Evolutionary conservation across 2,329 filamentous ascomycete species (phyloP), one percentile per base, ranked within the genome.

Genomic region (Neopestalotiopsis sp.): DNA sequence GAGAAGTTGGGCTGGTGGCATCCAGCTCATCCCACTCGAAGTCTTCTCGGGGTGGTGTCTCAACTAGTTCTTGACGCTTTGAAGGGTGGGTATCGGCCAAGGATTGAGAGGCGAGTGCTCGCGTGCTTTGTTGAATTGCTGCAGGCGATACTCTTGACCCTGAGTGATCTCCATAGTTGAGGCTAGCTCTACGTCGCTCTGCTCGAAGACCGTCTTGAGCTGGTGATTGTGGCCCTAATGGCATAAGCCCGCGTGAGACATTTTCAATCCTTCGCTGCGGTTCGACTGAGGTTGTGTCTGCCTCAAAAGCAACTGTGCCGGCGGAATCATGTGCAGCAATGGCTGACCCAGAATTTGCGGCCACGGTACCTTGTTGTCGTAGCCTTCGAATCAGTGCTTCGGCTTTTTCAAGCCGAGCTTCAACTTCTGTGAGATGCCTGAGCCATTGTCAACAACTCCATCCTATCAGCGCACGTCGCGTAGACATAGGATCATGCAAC

Each of bases 361-460:
- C 2, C 4, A 9, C 20, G 12, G 9, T 34, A n/a, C 45, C 9
- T 1, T 65, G 20, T 4, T 38, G 62, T 17, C 62, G 62, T 24
- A 65, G 38, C n/a, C 24, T 65, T 20, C 62, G 52, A 17, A 52
- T 74, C 70, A 65, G 71, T 67, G 12, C 65, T 61, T 28, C 49
- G 57, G 28, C 61, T 66, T 75, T 73, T 67, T 81, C 79, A 24
- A 85, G 73, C 20, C 81, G 78, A 38, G 78, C 79, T 69, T 85
- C 83, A 4, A 84, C 81, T 64, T 84, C 80, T 0, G 82, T 84
- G 20, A 85, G 75, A 70, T 81, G 78, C 69, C 79, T 81, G 42
- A 40, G 13, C 10, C 20, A 2, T 49, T 52, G 45, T 52, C 45
- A 52, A 52, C 45, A n/a, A 17, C 45, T 28, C 17, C 9, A 10